Conservation (phyloP, 192 early-diverging fungal genomes). For the Coemansia sp. region DNA sequence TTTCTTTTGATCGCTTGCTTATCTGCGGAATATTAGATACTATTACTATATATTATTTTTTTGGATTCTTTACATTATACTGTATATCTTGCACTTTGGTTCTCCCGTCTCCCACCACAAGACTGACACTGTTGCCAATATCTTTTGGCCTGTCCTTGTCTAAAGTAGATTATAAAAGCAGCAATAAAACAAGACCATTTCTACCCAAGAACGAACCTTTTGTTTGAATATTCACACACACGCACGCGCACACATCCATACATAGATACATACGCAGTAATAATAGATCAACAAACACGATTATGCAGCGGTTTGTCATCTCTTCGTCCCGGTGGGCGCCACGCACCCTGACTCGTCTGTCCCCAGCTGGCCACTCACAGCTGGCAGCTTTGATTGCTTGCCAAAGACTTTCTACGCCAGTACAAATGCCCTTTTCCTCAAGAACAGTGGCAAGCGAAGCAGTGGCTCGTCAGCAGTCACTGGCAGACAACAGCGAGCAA, state of each 20-base stretch:
- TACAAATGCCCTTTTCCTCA: constrained; percentile 7
- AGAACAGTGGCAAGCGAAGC: constrained; percentile 25
- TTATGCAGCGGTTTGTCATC: constrained; percentile 30
- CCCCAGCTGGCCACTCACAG: not conserved
- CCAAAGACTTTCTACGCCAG: constrained; percentile 5
- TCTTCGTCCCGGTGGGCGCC: constrained; percentile 16
- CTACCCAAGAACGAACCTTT: not conserved
- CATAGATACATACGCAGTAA: not conserved
- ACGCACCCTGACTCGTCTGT: constrained; percentile 20
- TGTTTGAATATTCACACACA: not conserved
- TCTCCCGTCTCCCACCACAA: no score
- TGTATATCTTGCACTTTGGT: no score
- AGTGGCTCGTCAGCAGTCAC: constrained; percentile 9
- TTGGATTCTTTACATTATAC: no score
- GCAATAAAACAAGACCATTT: not conserved
- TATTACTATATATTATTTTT: no score
- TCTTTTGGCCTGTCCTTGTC: no score
- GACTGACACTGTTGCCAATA: no score
- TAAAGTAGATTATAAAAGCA: not conserved
- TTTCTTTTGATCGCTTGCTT: not conserved
- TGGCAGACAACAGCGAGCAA: not conserved
- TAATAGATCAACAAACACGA: not conserved
- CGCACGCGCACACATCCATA: not conserved
- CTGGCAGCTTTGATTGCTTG: constrained; percentile 4
- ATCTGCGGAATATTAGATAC: no score